Evolutionary conservation across 345 rosid genomes (phyloP).

Genomic region (Erysimum cheiranthoides): DNA sequence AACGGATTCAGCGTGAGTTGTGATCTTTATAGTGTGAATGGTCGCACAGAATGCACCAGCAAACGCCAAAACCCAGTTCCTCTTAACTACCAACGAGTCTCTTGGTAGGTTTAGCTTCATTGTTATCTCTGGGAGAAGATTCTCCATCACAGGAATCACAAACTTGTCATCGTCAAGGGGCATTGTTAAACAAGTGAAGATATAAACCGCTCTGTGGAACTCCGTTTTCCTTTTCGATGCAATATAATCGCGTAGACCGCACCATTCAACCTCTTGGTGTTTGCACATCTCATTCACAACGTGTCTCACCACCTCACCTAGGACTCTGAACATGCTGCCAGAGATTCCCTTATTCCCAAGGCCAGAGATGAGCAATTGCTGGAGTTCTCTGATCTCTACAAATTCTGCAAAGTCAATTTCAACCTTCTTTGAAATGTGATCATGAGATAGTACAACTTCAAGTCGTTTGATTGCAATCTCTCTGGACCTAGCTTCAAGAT

Average conservation of each 20-base stretch:
- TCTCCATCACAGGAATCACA: neutral
- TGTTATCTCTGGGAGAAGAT: constrained; percentile 3
- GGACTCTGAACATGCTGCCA: constrained; percentile 24
- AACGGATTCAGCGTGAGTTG: neutral
- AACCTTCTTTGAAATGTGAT: neutral
- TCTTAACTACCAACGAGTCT: neutral
- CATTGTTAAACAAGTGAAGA: constrained; percentile 18
- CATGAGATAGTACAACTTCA: neutral
- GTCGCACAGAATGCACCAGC: constrained; percentile 1
- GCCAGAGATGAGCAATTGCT: constrained; percentile 23
- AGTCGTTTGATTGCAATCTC: constrained; percentile 18
- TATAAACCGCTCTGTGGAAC: constrained; percentile 15
- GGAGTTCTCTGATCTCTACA: constrained; percentile 3
- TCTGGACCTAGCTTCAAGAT: neutral
- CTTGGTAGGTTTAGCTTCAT: neutral
- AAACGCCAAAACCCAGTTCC: neutral
- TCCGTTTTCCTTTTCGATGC: neutral
- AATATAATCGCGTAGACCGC: neutral
- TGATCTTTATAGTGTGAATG: neutral
- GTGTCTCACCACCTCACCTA: constrained; percentile 23
- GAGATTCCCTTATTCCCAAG: constrained; percentile 13
- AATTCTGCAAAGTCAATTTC: neutral
- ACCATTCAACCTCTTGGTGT: neutral
- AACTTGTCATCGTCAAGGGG: neutral
- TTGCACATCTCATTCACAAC: constrained; percentile 13